Evolutionary conservation across 2,329 filamentous ascomycete species (phyloP), one percentile per base, ranked within the genome.

Genomic region (Cladosporium cucumerinum): DNA sequence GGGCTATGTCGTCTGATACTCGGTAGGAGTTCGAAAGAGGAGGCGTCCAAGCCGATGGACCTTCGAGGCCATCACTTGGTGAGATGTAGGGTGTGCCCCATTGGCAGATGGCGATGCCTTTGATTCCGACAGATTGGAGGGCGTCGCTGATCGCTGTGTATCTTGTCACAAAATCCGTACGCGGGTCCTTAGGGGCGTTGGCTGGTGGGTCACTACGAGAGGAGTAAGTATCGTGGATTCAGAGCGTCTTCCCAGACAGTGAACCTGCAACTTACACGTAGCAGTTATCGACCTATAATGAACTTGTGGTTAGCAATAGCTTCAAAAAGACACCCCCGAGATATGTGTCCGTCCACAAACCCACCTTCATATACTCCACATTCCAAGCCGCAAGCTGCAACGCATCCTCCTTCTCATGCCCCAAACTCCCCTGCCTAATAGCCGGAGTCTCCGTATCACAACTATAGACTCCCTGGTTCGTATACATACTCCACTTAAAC

Each of bases 391-490:
- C 82, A 71, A 85, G 88, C 0, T 83, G 82, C 48, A 81, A 73
- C 1, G 86, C 87, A 73, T 89, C 87, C n/a, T 85, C 73, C 1
- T 79, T 73, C 69, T 89, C 87, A 68, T 83, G 81, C 0, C 83
- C 86, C 12, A 86, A 71, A 63, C 77, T 80, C 1, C 81, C 83
- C 65, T 69, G 0, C 69, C 73, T 1, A 57, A 64, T 57, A 66
- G 67, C 51, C 59, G 63, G 21, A 28, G 57, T 21, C 32, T 66
- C 65, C 21, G 66, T 69, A 49, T 73, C 71, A 60, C 73, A 75
- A 1, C 80, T 74, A 54, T 75, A 78, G 55, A 74, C 54, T 48
- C 76, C 69, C 70, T 80, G 76, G 63, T 80, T 74, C 66, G 77
- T 79, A 39, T 76, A 75, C 7, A 82, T 82, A 18, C 82, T 81